Base-by-base conservation (phyloP, 441 rosid species). In the Eutrema salsugineum region DNA sequence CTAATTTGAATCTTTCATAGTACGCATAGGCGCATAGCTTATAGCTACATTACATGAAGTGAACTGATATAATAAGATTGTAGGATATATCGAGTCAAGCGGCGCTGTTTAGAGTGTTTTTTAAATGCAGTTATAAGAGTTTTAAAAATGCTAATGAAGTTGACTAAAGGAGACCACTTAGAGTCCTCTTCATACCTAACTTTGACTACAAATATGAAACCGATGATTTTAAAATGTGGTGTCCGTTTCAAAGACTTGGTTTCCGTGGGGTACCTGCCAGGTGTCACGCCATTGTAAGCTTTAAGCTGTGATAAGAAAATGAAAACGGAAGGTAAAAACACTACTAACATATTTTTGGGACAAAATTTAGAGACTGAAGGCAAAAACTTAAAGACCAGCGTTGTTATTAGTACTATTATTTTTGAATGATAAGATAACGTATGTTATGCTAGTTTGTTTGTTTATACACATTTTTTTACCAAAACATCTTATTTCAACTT, bases 201-300 rank as follows among this genome's bases (percentile, higher is more conserved):
- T 73, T 66, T 73, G 72, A 73, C 68, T 50, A 51, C 73, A 51
- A 22, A 19, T 72, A 56, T 72, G 77, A 64, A 72, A 64, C 66
- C 59, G 65, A 56, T 24, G 66, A 19, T 64, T 72, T 46, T 30
- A 56, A 72, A 72, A 56, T 46, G 44, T 38, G 43, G 38, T 28
- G 66, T 47, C 76, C 50, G 49, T 27, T 46, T 72, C 65, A 28
- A 44, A 49, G 15, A 63, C 57, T 35, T 54, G 36, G 11, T 54
- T 54, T 24, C 20, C 17, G 32, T 47, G 56, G 49, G 24, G n/a
- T n/a, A 47, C 11, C 7, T 22, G 28, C 57, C 70, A 47, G 63
- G n/a, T 54, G 56, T 62, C 50, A 17, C 30, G 3, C 2, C 12
- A 33, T 5, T 24, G 9, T 39, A 7, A 39, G 35, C 14, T 39